Evolutionary conservation across 495 filamentous ascomycete species (phyloP).

Genomic region (Bacidia gigantensis): DNA sequence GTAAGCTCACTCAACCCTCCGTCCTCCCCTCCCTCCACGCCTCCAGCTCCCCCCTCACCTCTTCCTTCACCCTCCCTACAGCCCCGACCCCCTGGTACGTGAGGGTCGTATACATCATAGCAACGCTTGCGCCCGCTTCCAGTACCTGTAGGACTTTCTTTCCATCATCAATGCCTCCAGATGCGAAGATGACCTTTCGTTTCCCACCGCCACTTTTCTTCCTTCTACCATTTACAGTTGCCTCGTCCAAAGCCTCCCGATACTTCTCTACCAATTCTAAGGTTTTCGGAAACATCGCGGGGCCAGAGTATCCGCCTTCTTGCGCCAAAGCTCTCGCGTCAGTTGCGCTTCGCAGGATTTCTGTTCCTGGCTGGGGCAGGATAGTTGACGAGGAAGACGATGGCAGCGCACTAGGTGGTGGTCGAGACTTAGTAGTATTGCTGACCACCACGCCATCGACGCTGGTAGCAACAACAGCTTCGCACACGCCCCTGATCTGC

Average conservation of each 20-base stretch:
- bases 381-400: conserved; percentile 53
- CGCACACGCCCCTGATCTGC: conserved; percentile 74
- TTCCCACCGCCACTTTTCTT: not conserved
- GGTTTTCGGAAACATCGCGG: conserved; percentile 68
- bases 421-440: conserved; percentile 81
- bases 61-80: conserved; percentile 70
- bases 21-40: not conserved
- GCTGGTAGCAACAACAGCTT: conserved; percentile 69
- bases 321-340: conserved; percentile 58
- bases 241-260: conserved; percentile 53
- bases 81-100: conserved; percentile 39
- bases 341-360: conserved; percentile 28
- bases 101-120: conserved; percentile 58
- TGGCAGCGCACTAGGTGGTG: too few relatives aligned
- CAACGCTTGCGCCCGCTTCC: conserved; percentile 74
- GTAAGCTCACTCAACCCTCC: not conserved
- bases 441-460: conserved; percentile 96
- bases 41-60: conserved; percentile 52
- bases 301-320: conserved; percentile 81
- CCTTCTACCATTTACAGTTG: not conserved
- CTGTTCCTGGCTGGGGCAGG: conserved; percentile 36
- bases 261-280: conserved; percentile 65
- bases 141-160: conserved; percentile 64
- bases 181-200: conserved; percentile 81
- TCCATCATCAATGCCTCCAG: conserved; percentile 78